Base-by-base conservation (phyloP, 805 yeast species). In the Millerozyma miso region DNA sequence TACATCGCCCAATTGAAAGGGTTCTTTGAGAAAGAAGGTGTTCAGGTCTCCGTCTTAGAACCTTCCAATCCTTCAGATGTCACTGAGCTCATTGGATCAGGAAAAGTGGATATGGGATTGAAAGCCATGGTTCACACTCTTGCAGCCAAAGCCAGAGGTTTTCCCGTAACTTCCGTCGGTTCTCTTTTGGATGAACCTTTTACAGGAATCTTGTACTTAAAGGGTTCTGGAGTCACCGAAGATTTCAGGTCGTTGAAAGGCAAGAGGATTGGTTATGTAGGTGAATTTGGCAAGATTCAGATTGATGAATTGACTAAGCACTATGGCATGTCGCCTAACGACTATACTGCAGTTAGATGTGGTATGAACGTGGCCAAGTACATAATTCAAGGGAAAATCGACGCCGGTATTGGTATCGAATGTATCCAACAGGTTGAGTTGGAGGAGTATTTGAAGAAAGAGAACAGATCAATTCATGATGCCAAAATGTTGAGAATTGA, bases 101-200 rank as follows among this genome's bases (percentile, higher is more conserved):
- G 81, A 23, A 77, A 77, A 48, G 65, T 75, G 38, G 81, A 77
- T 59, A 74, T 77, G 78, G 81, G 81, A 12, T 63, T 77, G 47
- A 77, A 77, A 55, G 81, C 81, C 35, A 77, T 77, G 81, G 76
- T 77, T 50, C 81, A 77, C 52, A 77, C 81, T 4, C 60, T 77
- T 45, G 81, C 81, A 41, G 81, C 80, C 18, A 76, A 76, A 54
- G 81, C 81, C 10, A 68, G 81, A 47, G 80, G 80, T 7, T 77
- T 63, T 54, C 79, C 79, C 20, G 80, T 77, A 17, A 77, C 80
- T 16, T 74, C 81, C 13, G 70, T 77, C 39, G 81, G 76, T 2
- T 75, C 80, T 3, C 59, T 77, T 38, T 63, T 77, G 45, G 81
- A 77, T 50, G 81, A 77, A 51, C 82, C 81, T 6, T 77, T 77